A percentile compares a stretch with the other conserved stretches of the same genome.
phyloP scores from a whole-genome alignment of 2,329 filamentous ascomycete species.

The Alternaria ventricosa region DNA sequence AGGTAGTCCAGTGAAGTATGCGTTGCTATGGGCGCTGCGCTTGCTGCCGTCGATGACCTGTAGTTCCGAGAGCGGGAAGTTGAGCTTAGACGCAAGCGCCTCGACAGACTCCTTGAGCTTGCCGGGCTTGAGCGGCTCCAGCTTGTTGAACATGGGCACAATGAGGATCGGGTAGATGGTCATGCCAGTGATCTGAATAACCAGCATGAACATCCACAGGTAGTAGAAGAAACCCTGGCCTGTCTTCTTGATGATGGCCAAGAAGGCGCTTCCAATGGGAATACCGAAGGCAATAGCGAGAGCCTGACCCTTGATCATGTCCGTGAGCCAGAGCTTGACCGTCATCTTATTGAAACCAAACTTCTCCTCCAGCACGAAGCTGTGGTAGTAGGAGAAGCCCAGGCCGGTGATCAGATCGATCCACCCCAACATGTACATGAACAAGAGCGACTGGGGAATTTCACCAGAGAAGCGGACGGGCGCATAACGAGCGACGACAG shows the following conservation, averaged over 20 bases:
- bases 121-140: constrained; percentile 88
- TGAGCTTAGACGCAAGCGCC: constrained; percentile 77
- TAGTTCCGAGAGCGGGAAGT: constrained; percentile 91
- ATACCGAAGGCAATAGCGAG: constrained; percentile 80
- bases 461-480: constrained; percentile 85
- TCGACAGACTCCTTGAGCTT: constrained; percentile 89
- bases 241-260: constrained; percentile 92
- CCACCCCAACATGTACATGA: constrained; percentile 85
- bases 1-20: constrained; percentile 94
- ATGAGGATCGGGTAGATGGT: constrained; percentile 96
- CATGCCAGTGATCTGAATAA: constrained; percentile 90
- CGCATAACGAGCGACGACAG: constrained; percentile 74
- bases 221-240: constrained; percentile 98
- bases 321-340: constrained; percentile 81
- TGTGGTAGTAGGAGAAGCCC: constrained; percentile 87
- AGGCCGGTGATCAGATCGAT: constrained; percentile 80
- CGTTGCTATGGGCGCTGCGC: constrained; percentile 86
- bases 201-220: constrained; percentile 90
- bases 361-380: constrained; percentile 93
- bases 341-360: constrained; percentile 99
- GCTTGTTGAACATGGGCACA: constrained; percentile 96
- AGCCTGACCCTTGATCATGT: constrained; percentile 89
- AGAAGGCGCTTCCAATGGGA: constrained; percentile 88
- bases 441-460: constrained; percentile 91
- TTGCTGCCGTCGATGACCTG: constrained; percentile 95